phyloP scores from a whole-genome alignment of 495 filamentous ascomycete genomes.

The Lasiosphaeriaceae sp. region DNA sequence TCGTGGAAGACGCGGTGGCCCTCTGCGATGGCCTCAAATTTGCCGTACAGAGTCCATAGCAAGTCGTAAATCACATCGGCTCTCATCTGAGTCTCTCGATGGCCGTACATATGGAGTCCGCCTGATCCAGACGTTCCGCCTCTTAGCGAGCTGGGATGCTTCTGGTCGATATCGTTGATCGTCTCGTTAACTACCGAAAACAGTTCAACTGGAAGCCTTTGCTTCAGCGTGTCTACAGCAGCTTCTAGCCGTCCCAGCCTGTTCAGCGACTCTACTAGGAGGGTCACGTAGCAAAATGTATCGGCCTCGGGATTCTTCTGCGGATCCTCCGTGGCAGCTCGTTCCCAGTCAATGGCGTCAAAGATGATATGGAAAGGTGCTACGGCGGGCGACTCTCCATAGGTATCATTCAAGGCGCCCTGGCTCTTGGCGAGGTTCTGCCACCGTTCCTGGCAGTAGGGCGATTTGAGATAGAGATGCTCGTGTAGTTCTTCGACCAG shows the following conservation, averaged over 20 bases:
- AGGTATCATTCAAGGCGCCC: constrained; percentile 35
- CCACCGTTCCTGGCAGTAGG: constrained; percentile 94
- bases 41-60: constrained; percentile 87
- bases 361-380: constrained; percentile 72
- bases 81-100: constrained; percentile 64
- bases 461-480: constrained; percentile 94
- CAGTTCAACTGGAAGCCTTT: constrained; percentile 88
- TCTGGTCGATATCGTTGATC: constrained; percentile 85
- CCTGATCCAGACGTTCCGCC: constrained; percentile 50
- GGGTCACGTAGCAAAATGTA: constrained; percentile 85
- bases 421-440: constrained; percentile 61
- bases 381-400: constrained; percentile 43
- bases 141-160: constrained; percentile 71
- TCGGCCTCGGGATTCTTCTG: constrained; percentile 92
- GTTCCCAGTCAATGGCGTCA: constrained; percentile 65
- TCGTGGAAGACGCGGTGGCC: constrained; percentile 93
- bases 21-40: constrained; percentile 95
- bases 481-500: constrained; percentile 94
- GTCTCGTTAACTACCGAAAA: constrained; percentile 93
- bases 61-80: constrained; percentile 84
- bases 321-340: constrained; percentile 73
- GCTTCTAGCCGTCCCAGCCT: constrained; percentile 79
- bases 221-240: constrained; percentile 85
- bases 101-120: constrained; percentile 61
- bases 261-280: constrained; percentile 84